Evolutionary conservation across 2,329 filamentous ascomycete species (phyloP).

Genomic region (Aspergillus amoenus): DNA sequence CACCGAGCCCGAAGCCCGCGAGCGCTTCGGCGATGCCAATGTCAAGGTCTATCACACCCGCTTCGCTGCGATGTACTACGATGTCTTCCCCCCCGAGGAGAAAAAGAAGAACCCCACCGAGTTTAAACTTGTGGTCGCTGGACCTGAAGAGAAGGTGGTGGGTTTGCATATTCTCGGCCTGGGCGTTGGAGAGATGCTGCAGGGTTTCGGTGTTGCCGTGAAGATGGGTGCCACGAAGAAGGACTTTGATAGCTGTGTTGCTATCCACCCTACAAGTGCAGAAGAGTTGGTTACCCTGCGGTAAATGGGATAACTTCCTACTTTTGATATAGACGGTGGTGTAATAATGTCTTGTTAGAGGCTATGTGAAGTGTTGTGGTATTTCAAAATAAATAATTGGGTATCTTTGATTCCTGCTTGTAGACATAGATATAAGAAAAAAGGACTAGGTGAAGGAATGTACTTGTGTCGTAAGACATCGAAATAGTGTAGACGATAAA

Average conservation of each 20-base stretch:
- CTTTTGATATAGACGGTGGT: not conserved
- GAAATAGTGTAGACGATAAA: not conserved
- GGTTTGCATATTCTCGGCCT: constrained; percentile 52
- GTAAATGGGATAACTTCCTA: constrained; percentile 36
- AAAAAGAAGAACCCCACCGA: constrained; percentile 51
- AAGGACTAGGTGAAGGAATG: not conserved
- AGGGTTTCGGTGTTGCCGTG: constrained; percentile 73
- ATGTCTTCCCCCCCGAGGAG: constrained; percentile 48
- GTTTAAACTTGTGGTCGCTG: constrained; percentile 52
- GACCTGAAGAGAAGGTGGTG: constrained; percentile 51
- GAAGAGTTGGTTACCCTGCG: constrained; percentile 66
- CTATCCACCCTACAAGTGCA: constrained; percentile 74
- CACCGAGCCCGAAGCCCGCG: constrained; percentile 50
- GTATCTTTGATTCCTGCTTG: not conserved
- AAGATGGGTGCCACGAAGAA: constrained; percentile 80
- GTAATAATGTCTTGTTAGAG: not conserved
- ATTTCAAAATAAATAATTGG: not conserved
- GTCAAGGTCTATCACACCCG: constrained; percentile 52
- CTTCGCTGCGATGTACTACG: constrained; percentile 52
- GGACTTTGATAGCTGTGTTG: constrained; percentile 72
- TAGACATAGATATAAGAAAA: not conserved
- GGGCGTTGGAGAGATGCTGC: constrained; percentile 63
- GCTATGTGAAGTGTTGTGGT: not conserved
- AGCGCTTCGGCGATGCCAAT: constrained; percentile 50
- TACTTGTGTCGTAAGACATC: not conserved